Conservation (phyloP, 805 yeast genomes). For the Spathaspora passalidarum region DNA sequence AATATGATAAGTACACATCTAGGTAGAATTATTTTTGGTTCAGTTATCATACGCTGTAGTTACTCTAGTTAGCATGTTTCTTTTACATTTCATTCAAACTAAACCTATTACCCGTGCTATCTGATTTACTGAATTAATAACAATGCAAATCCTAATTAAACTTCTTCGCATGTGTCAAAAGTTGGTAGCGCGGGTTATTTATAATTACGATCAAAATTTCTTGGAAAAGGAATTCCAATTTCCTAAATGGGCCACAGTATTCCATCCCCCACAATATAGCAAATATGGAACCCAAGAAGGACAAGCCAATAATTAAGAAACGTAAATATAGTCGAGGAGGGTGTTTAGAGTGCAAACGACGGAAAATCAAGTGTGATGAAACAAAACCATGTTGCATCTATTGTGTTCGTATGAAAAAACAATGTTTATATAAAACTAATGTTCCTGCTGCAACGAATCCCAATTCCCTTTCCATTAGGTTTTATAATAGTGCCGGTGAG, state of each 20-base stretch:
- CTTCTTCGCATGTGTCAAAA: too few species aligned
- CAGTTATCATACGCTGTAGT: too few species aligned
- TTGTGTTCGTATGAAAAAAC: slow-evolving; percentile 32
- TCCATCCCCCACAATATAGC: neutral
- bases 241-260: neutral
- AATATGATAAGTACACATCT: too few species aligned
- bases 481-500: neutral
- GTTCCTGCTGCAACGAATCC: neutral
- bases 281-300: neutral
- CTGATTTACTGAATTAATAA: too few species aligned
- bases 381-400: slow-evolving; percentile 33
- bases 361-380: slow-evolving; percentile 45
- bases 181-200: neutral
- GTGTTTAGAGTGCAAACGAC: slow-evolving; percentile 41
- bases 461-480: neutral
- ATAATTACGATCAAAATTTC: too few species aligned
- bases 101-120: too few species aligned
- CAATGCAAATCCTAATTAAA: too few species aligned
- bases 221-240: neutral
- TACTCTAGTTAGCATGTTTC: too few species aligned
- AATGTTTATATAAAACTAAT: slow-evolving; percentile 22
- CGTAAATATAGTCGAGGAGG: slow-evolving; percentile 40
- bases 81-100: too few species aligned
- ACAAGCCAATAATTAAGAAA: slow-evolving; percentile 19
- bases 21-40: too few species aligned